Evolutionary conservation across 73 alveolate genomes (phyloP).

Genomic region (Paramecium primaurelia): DNA sequence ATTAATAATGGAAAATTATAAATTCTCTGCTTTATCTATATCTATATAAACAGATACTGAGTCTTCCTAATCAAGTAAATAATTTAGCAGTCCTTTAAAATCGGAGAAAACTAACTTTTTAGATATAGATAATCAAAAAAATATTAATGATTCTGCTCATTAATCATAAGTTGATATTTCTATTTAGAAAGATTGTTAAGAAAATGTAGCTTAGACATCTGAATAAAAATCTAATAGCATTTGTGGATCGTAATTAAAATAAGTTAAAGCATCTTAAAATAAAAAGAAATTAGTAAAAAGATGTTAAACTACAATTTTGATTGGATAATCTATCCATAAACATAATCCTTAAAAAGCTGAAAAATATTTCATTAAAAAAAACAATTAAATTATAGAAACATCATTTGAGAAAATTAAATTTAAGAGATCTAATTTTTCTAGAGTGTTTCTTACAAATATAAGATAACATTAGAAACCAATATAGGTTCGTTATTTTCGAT

Average conservation of each 20-base stretch:
- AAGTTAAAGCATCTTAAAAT: background rate
- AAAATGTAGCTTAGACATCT: background rate
- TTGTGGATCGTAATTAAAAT: background rate
- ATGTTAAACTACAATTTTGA: background rate
- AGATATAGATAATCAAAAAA: background rate
- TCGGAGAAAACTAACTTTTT: background rate
- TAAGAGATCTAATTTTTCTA: background rate
- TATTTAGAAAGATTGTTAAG: background rate
- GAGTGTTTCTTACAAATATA: background rate
- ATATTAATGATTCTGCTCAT: background rate
- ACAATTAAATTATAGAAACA: background rate
- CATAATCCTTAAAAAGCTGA: background rate
- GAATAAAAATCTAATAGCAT: background rate
- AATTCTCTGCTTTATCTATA: background rate
- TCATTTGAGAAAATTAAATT: background rate
- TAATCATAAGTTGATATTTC: background rate
- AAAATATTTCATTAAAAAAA: background rate
- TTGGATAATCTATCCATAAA: background rate
- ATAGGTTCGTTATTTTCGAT: background rate
- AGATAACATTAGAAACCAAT: background rate
- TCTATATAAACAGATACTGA: background rate
- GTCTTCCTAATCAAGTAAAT: background rate
- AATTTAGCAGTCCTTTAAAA: background rate
- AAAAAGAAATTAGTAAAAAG: background rate
- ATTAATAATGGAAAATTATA: background rate